A percentile compares a stretch with the other conserved stretches of the same genome.
Conservation (phyloP, 352 stramenopile genomes). For the Thalassiosira tumida region DNA sequence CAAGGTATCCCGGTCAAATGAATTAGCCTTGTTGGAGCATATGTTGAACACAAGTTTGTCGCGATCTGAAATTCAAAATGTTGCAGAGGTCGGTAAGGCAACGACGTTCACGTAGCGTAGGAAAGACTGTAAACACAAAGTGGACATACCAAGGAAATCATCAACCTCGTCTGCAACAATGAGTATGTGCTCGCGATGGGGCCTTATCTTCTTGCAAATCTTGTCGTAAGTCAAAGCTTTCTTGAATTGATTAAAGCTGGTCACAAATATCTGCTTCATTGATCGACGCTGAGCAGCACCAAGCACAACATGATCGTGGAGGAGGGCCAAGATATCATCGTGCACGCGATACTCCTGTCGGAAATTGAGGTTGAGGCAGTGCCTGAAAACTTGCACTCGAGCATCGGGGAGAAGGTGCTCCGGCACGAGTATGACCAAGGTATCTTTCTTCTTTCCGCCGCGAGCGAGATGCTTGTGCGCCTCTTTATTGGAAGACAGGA, state of each 20-base stretch:
- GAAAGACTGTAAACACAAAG: not conserved
- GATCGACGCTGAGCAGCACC: conserved; percentile 5
- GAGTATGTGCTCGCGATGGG: conserved; percentile 80
- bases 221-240: conserved; percentile 87
- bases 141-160: conserved; percentile 79
- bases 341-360: conserved; percentile 82
- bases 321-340: conserved; percentile 85
- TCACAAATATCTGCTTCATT: conserved; percentile 86
- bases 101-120: not conserved
- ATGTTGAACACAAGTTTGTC: conserved; percentile 89
- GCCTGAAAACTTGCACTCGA: conserved; percentile 79
- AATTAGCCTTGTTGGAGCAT: conserved; percentile 85
- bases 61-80: conserved; percentile 70
- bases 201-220: conserved; percentile 82
- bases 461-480: conserved; percentile 78
- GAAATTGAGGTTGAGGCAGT: conserved; percentile 86
- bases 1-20: conserved; percentile 81
- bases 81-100: conserved; percentile 2
- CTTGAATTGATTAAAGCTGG: conserved; percentile 87
- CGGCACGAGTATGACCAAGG: conserved; percentile 83
- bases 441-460: conserved; percentile 81
- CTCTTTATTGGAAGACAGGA: conserved; percentile 81
- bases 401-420: conserved; percentile 85
- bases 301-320: conserved; percentile 77
- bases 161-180: conserved; percentile 85